Evolutionary conservation across 306 rosid species (phyloP).

Genomic region (Amphicarpaea edgeworthii): DNA sequence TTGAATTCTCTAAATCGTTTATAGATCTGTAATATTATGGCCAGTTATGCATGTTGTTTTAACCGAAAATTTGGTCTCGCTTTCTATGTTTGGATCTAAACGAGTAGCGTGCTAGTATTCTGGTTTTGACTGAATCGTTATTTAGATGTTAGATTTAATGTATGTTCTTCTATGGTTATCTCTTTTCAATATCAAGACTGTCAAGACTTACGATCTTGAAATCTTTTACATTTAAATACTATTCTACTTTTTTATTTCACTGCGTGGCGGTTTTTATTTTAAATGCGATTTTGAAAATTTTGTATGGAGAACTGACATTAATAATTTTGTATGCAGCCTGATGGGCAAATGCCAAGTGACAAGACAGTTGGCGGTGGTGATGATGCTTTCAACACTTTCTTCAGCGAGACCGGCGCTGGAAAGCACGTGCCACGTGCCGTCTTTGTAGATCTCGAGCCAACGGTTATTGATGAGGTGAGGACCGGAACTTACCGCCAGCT

Average conservation of each 20-base stretch:
- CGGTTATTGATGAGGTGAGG: conserved; percentile 93
- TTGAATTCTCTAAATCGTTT: not conserved
- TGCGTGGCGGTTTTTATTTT: not conserved
- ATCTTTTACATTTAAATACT: too few species aligned
- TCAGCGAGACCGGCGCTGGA: conserved; percentile 94
- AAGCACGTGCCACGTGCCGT: conserved; percentile 89
- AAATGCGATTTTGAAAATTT: not conserved
- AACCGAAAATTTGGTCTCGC: too few species aligned
- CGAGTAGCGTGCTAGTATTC: too few species aligned
- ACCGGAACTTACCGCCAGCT: conserved; percentile 91
- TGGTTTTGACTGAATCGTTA: not conserved
- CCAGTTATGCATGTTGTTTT: too few species aligned
- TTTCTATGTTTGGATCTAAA: too few species aligned
- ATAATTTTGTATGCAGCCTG: conserved; percentile 57
- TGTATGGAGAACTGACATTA: not conserved
- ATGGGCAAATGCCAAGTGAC: conserved; percentile 96
- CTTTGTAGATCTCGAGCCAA: conserved; percentile 91
- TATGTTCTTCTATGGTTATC: too few species aligned
- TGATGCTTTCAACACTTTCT: conserved; percentile 93
- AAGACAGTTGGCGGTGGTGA: conserved; percentile 85
- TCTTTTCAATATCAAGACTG: too few species aligned
- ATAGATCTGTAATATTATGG: too few species aligned
- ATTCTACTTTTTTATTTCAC: too few species aligned
- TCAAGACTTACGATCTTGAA: too few species aligned
- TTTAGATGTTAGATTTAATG: not conserved